Evolutionary conservation across 2,329 filamentous ascomycete species (phyloP), one percentile per base, ranked within the genome.

Genomic region (Myotisia sp.): DNA sequence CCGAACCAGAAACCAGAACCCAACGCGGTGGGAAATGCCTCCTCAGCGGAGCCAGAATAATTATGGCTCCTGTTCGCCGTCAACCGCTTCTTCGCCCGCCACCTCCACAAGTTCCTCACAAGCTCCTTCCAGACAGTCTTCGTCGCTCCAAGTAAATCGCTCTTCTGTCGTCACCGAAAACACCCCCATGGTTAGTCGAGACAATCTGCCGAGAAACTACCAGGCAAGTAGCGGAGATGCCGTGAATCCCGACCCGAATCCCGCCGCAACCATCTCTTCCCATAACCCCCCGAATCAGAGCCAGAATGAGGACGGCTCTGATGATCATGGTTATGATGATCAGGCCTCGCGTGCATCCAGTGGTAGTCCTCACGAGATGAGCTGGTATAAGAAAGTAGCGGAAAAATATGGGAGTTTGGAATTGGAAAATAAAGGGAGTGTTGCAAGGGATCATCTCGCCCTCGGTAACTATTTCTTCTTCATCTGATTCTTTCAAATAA

Each of bases 361-460:
- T n/a, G n/a, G n/a, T n/a, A n/a, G n/a, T n/a, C 22, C 8, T 12
- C 3, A 24, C 22, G 31, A 10, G 37, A 38, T 33, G 27, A 28
- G 30, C 18, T 66, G 68, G 61, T 70, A 64, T 56, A 59, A 56
- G 37, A 50, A 47, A 9, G 43, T 69, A 6, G 55, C 65, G 24
- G 70, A 75, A 26, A 71, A 70, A 44, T 77, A 73, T 44, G 73
- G 73, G 12, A 69, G 64, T 39, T 56, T 77, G 20, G 72, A 76
- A 48, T 52, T 77, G 33, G 74, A 77, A 43, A 78, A 78, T 43
- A 76, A 76, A 49, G 74, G 73, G 10, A 74, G 70, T 45, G 71
- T 76, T 14, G 74, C 74, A 21, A 57, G 74, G 43, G 74, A 78
- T 51, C 74, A 78, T 58, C 58, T 78, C 27, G 74, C 74, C 13